Evolutionary conservation across 129 eudicot genomes (phyloP).

Genomic region (Chrysanthemum makinoi): DNA sequence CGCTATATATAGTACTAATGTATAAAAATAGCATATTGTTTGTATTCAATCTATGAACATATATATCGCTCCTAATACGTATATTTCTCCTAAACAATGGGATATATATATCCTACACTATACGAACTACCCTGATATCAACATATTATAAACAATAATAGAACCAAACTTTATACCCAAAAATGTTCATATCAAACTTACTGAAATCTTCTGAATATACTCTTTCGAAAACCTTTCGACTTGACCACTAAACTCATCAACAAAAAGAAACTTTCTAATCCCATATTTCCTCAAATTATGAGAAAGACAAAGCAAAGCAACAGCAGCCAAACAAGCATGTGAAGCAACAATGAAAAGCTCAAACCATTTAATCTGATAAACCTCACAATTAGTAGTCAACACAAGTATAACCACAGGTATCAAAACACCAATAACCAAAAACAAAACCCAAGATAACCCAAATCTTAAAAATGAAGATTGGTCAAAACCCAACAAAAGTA

Average conservation of each 20-base stretch:
- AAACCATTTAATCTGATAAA: constrained; percentile 48
- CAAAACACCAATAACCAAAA: constrained; percentile 49
- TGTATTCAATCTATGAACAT: no score
- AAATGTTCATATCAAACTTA: constrained; percentile 16
- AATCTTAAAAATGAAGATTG: constrained; percentile 43
- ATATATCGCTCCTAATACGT: no score
- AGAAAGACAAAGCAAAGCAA: constrained; percentile 65
- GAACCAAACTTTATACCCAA: neutral
- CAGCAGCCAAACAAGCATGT: constrained; percentile 67
- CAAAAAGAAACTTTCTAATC: constrained; percentile 64
- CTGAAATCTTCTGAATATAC: constrained; percentile 56
- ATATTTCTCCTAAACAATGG: no score
- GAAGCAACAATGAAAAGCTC: constrained; percentile 59
- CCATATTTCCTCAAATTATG: constrained; percentile 72
- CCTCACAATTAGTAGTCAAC: constrained; percentile 44
- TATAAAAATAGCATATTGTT: no score
- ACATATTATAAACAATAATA: neutral
- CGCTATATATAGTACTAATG: neutral
- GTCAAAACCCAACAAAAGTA: constrained; percentile 49
- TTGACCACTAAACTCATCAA: constrained; percentile 67
- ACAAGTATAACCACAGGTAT: constrained; percentile 44
- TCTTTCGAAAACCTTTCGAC: constrained; percentile 50
- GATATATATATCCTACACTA: no score
- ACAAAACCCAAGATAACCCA: constrained; percentile 49
- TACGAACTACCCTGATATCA: no score